Percentiles rank a stretch among this genome's conserved stretches.
Evolutionary conservation across 768 basidiomycete species (phyloP).

Genomic region (Gloeostereum incarnatum): DNA sequence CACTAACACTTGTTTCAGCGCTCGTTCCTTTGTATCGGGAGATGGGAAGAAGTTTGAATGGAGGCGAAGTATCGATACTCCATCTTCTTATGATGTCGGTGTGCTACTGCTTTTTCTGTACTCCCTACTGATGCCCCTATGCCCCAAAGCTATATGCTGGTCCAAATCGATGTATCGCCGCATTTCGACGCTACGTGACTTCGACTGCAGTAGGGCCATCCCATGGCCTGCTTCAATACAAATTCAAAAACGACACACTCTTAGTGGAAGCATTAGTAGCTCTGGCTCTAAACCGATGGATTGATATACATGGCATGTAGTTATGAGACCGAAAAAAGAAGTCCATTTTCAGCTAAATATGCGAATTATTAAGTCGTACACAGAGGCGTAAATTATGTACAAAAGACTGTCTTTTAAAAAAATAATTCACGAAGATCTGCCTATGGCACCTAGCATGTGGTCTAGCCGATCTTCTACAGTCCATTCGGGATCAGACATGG

Average conservation of each 20-base stretch:
- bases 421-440: slow-evolving; percentile 14
- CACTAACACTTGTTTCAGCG: slow-evolving; percentile 26
- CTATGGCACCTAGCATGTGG: slow-evolving; percentile 51
- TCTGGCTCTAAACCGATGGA: slow-evolving; percentile 66
- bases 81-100: slow-evolving; percentile 55
- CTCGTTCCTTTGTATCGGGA: slow-evolving; percentile 47
- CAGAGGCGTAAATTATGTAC: no score
- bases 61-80: slow-evolving; percentile 39
- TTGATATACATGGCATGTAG: slow-evolving; percentile 48
- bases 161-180: slow-evolving; percentile 42
- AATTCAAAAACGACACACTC: slow-evolving; percentile 49
- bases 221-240: slow-evolving; percentile 55
- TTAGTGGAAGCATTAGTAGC: slow-evolving; percentile 57
- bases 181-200: slow-evolving; percentile 44
- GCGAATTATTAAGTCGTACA: no score
- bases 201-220: slow-evolving; percentile 53
- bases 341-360: no score
- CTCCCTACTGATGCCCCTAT: slow-evolving; percentile 6
- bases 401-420: no score
- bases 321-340: neutral
- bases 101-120: slow-evolving; percentile 2
- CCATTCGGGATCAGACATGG: slow-evolving; percentile 60
- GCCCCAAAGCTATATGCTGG: slow-evolving; percentile 34
- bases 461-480: slow-evolving; percentile 73
- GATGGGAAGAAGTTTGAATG: slow-evolving; percentile 60